Evolutionary conservation across 257 asterid genomes (phyloP).

Genomic region (Plantago major): DNA sequence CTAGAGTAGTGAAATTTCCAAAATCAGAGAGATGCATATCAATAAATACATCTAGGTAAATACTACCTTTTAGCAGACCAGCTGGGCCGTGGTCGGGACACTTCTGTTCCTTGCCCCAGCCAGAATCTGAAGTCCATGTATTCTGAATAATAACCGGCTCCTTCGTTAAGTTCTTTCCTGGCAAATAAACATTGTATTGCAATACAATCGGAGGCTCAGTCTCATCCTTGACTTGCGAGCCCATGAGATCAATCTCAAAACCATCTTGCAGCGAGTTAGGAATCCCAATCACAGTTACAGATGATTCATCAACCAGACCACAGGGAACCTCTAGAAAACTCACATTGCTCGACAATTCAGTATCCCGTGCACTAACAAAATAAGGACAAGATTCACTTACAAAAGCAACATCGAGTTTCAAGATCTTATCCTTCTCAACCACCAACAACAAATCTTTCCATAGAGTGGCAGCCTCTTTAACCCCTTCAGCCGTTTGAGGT

Average conservation of each 20-base stretch:
- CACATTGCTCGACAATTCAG: conserved; percentile 23
- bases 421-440: conserved; percentile 31
- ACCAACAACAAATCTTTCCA: conserved; percentile 42
- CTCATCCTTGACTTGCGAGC: conserved; percentile 49
- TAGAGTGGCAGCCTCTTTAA: conserved; percentile 64
- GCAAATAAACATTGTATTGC: conserved; percentile 57
- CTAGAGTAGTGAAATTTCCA: background rate
- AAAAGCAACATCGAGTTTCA: conserved; percentile 20
- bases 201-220: conserved; percentile 59
- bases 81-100: conserved; percentile 68
- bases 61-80: conserved; percentile 47
- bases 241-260: conserved; percentile 66
- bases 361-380: conserved; percentile 39
- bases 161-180: conserved; percentile 74
- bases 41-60: background rate
- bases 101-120: conserved; percentile 85
- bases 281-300: conserved; percentile 76
- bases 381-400: conserved; percentile 43
- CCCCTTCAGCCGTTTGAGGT: conserved; percentile 77
- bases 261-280: conserved; percentile 49
- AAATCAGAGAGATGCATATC: background rate
- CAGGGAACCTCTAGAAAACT: conserved; percentile 61
- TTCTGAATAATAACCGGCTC: conserved; percentile 67
- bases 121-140: conserved; percentile 69
- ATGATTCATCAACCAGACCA: conserved; percentile 81